These are phyloP conservation scores for Talaromyces stipitatus DNA, from an alignment of 495 filamentous ascomycete genomes.

Conservation along the genomic window DNA sequence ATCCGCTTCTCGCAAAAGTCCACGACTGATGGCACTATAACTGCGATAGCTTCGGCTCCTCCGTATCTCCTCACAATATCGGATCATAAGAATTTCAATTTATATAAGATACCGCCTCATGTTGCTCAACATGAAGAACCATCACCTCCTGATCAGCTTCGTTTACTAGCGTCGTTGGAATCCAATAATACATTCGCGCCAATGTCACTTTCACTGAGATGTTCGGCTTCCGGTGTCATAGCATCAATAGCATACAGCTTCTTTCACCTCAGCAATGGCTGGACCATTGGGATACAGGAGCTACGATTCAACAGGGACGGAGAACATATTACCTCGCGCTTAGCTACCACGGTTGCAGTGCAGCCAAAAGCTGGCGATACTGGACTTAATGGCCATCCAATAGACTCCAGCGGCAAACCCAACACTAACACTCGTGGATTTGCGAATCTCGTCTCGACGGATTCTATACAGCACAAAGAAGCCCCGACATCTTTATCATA, in stretches of 20 bases:
- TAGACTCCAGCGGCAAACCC: constrained; percentile 3
- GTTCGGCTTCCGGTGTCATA: constrained; percentile 50
- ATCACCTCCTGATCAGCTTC: constrained; percentile 24
- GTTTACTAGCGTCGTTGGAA: constrained; percentile 69
- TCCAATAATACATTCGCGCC: constrained; percentile 77
- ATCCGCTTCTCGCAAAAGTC: constrained; percentile 46
- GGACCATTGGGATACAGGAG: constrained; percentile 89
- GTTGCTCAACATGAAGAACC: neutral
- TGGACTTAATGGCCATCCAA: neutral
- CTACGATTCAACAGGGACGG: constrained; percentile 53
- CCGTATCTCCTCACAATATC: constrained; percentile 79
- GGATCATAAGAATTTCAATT: constrained; percentile 57
- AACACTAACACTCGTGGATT: neutral
- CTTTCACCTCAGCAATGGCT: constrained; percentile 52
- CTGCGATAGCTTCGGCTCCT: constrained; percentile 62
- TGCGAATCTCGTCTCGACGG: neutral
- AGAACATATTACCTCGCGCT: constrained; percentile 45
- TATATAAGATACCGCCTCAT: constrained; percentile 53
- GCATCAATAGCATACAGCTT: constrained; percentile 78
- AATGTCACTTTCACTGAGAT: constrained; percentile 67
- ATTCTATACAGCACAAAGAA: constrained; percentile 30
- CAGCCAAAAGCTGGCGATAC: constrained; percentile 13
- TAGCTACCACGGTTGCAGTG: constrained; percentile 41
- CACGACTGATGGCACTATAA: constrained; percentile 53
- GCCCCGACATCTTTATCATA: constrained; percentile 73